Evolutionary conservation across 441 rosid species (phyloP), one percentile per base, ranked within the genome.

Genomic region (Aquilaria agallochum): DNA sequence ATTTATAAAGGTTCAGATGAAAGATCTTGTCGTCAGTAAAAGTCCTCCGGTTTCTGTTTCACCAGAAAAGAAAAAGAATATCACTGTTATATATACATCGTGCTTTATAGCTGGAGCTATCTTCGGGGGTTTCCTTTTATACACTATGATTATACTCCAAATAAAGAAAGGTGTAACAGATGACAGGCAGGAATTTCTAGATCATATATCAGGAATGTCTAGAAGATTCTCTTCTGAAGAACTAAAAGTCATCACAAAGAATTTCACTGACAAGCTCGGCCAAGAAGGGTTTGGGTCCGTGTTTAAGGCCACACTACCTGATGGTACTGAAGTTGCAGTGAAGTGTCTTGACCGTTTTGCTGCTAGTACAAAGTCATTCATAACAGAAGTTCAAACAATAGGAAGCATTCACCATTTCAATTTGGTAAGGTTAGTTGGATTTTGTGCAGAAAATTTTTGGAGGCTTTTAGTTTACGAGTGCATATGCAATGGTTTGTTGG

Each of bases 221-320:
- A 32, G 31, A 13, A 70, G 72, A 42, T 78, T 68, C 51, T 59
- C 72, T 5, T 72, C 56, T 2, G 42, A 69, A 20, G 70, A 74
- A 7, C 11, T 77, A 33, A 57, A 34, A 27, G 49, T 40, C n/a
- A 48, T 51, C 9, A 77, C 82, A 0, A 31, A 56, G 11, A 64
- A 71, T 31, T 77, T 77, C 53, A 62, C 47, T 30, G 55, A 59
- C 53, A 66, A 66, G 52, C 60, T 74, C 8, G 82, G 82, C 0
- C 53, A 65, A 36, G 78, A 78, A 31, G 78, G 82, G 0, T 78
- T 71, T 5, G 78, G 76, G 3, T 34, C 63, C 31, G 82, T 78
- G 11, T 78, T 68, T 56, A 50, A 69, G n/a, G 77, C 72, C 9
- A 53, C 31, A 30, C 44, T 69, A 42, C n/a, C 31, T 12, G 67